Percentiles rank a stretch among this genome's conserved stretches.
phyloP scores from a whole-genome alignment of 139 green algal species.

The Picochlorum sp. region DNA sequence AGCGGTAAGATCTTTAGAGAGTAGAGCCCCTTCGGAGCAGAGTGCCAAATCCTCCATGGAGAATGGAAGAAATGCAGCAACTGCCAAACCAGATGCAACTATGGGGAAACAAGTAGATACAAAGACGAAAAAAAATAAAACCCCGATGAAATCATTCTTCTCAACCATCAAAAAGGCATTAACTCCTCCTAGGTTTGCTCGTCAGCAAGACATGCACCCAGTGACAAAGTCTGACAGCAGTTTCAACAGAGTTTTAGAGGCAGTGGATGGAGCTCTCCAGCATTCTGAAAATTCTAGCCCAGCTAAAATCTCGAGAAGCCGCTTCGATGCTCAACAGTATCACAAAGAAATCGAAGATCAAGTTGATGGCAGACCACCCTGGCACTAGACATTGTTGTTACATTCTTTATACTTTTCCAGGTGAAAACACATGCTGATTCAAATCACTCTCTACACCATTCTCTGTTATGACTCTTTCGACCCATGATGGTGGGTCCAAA shows the following conservation, averaged over 20 bases:
- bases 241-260: too few relatives aligned
- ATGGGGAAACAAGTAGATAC: too few relatives aligned
- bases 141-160: background rate
- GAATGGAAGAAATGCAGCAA: background rate
- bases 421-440: slow-evolving; percentile 5
- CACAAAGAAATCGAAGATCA: too few relatives aligned
- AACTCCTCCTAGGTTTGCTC: too few relatives aligned
- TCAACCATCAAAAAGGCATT: too few relatives aligned
- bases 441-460: slow-evolving; percentile 4
- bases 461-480: slow-evolving; percentile 3
- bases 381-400: too few relatives aligned
- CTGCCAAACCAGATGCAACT: too few relatives aligned
- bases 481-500: slow-evolving; percentile 15
- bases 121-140: background rate
- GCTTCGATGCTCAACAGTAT: slow-evolving; percentile 8
- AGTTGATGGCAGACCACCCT: slow-evolving; percentile 5
- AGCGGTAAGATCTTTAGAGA: slow-evolving; percentile 24
- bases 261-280: too few relatives aligned
- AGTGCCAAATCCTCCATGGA: background rate
- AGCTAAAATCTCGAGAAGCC: background rate
- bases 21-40: background rate
- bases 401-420: slow-evolving; percentile 5
- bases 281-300: background rate
- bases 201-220: too few relatives aligned
- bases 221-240: too few relatives aligned